A percentile compares a stretch with the other conserved stretches of the same genome.
Evolutionary conservation across 768 basidiomycete genomes (phyloP).

Genomic region (Podaxis sp.): DNA sequence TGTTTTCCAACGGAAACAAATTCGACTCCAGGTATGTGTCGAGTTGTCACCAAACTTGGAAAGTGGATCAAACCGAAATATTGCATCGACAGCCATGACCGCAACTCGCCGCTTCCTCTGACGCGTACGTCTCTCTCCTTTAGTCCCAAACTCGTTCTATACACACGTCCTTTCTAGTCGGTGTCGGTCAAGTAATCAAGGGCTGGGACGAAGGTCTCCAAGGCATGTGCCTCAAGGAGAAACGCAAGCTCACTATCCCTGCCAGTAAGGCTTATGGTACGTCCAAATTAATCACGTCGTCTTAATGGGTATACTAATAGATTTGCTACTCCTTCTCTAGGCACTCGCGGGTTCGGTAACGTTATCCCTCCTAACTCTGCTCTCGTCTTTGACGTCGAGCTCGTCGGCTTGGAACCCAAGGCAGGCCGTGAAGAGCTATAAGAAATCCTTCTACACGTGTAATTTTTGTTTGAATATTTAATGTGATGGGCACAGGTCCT

Average conservation of each 20-base stretch:
- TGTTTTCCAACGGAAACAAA: constrained; percentile 71
- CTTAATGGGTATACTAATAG: background rate
- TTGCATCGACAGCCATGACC: constrained; percentile 35
- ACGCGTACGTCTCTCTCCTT: constrained; percentile 43
- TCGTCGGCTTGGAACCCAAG: constrained; percentile 55
- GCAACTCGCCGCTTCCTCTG: constrained; percentile 69
- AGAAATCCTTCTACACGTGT: constrained; percentile 4
- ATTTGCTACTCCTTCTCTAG: constrained; percentile 28
- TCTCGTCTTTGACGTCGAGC: constrained; percentile 84
- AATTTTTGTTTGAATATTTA: background rate
- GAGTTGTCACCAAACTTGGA: background rate
- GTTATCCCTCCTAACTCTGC: constrained; percentile 78
- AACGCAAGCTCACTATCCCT: constrained; percentile 86
- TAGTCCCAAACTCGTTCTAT: background rate
- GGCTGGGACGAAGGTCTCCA: constrained; percentile 83
- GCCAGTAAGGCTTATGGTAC: constrained; percentile 76
- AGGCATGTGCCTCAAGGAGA: constrained; percentile 86
- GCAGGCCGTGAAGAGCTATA: constrained; percentile 52
- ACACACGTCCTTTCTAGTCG: constrained; percentile 42
- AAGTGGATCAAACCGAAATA: background rate
- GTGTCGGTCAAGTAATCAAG: constrained; percentile 74
- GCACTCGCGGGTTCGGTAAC: constrained; percentile 67
- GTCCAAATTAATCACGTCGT: constrained; percentile 22
- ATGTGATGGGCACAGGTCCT: background rate
- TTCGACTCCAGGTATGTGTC: constrained; percentile 80